phyloP scores from a whole-genome alignment of 169 alveolate species.

The Plasmodium coatneyi region DNA sequence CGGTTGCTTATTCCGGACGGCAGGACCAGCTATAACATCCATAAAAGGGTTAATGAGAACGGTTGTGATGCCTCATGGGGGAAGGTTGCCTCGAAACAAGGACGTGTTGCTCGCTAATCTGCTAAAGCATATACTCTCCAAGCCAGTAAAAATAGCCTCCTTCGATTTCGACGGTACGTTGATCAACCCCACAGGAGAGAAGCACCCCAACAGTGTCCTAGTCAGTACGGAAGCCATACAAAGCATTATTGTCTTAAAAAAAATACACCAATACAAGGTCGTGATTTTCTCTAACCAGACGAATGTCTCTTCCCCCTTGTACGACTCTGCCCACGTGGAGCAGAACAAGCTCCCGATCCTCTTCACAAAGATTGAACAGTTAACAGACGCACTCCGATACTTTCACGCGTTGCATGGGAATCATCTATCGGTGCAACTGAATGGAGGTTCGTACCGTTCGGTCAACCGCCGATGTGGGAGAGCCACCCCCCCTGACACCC shows the following conservation, averaged over 20 bases:
- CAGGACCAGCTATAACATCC: background rate
- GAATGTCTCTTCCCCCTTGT: conserved; percentile 30
- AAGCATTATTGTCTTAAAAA: background rate
- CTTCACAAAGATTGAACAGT: background rate
- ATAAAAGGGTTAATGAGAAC: background rate
- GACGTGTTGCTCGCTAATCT: background rate
- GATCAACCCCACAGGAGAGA: background rate
- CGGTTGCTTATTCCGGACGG: conserved; percentile 17
- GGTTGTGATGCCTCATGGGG: background rate
- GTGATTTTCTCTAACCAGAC: conserved; percentile 56
- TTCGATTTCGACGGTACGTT: conserved; percentile 66
- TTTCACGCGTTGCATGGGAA: background rate
- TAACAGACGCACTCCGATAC: conserved; percentile 6
- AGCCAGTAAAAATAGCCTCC: conserved; percentile 32
- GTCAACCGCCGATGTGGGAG: background rate
- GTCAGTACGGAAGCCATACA: background rate
- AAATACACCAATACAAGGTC: background rate
- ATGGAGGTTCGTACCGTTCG: background rate
- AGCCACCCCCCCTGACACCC: background rate
- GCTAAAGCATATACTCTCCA: conserved; percentile 2
- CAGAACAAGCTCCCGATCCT: conserved; percentile 12
- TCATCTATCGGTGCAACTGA: background rate
- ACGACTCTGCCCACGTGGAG: background rate
- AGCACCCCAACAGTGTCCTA: conserved; percentile 21
- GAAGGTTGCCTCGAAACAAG: background rate